Conservation (phyloP, 2,329 filamentous ascomycete species). For the Ceratocystiopsis minuta region DNA sequence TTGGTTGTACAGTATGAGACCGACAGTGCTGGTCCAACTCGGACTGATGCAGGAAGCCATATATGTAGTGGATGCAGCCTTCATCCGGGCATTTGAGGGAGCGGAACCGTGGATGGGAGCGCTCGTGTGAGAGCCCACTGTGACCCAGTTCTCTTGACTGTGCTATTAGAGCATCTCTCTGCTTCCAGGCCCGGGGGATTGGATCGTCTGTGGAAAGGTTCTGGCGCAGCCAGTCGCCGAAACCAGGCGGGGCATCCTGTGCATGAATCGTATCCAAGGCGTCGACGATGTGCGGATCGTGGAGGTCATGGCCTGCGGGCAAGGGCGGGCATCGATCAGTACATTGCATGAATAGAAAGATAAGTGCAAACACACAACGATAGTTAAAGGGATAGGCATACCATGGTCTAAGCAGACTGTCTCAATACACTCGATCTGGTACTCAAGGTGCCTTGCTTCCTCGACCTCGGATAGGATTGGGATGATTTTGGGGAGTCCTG, state of each 20-base stretch:
- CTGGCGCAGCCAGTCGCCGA: slow-evolving; percentile 32
- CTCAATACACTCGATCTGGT: slow-evolving; percentile 41
- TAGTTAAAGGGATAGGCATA: slow-evolving; percentile 12
- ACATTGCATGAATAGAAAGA: neutral
- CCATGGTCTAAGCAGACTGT: slow-evolving; percentile 30
- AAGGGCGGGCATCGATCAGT: neutral
- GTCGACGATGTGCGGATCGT: slow-evolving; percentile 22
- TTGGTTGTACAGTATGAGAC: slow-evolving; percentile 22
- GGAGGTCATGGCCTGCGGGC: slow-evolving; percentile 23
- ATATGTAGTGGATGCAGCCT: slow-evolving; percentile 38
- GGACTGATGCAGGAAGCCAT: slow-evolving; percentile 32
- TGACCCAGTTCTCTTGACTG: slow-evolving; percentile 15
- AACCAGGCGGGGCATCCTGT: slow-evolving; percentile 27
- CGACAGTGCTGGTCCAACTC: slow-evolving; percentile 33
- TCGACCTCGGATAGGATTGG: slow-evolving; percentile 34
- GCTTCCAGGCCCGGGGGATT: slow-evolving; percentile 22
- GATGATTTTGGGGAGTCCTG: slow-evolving; percentile 7
- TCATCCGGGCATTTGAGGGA: slow-evolving; percentile 35
- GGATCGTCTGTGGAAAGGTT: slow-evolving; percentile 32
- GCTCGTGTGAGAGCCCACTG: neutral
- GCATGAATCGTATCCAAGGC: slow-evolving; percentile 19
- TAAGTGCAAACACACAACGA: too few species aligned
- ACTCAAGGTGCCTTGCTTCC: slow-evolving; percentile 37
- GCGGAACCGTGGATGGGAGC: neutral
- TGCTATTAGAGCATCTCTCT: slow-evolving; percentile 20